Evolutionary conservation across 192 early-diverging fungal species (phyloP).

Genomic region (Rhizoclosmatium globosum): DNA sequence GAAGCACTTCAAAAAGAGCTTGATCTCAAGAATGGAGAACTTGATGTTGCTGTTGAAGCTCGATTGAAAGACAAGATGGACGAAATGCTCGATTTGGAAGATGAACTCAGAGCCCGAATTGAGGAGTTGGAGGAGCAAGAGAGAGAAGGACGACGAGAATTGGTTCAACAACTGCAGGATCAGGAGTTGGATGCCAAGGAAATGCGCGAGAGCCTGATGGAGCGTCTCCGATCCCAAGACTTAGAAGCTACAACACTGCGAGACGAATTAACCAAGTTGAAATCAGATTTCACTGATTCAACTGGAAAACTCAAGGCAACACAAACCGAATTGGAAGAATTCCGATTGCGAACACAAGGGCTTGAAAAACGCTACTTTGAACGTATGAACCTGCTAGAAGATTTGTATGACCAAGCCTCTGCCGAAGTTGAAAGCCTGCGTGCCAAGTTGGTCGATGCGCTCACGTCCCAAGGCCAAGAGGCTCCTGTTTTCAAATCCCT

Average conservation of each 20-base stretch:
- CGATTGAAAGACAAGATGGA: neutral
- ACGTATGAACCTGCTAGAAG: slow-evolving; percentile 17
- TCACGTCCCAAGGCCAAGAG: slow-evolving; percentile 16
- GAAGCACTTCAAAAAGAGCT: slow-evolving; percentile 9
- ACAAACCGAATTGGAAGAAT: slow-evolving; percentile 14
- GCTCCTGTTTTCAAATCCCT: slow-evolving; percentile 22
- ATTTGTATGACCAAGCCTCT: slow-evolving; percentile 11
- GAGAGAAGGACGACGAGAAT: neutral
- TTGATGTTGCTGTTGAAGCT: slow-evolving; percentile 12
- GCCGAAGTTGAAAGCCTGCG: slow-evolving; percentile 25
- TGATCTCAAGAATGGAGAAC: slow-evolving; percentile 10
- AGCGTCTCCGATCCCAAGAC: slow-evolving; percentile 29
- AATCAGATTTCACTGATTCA: slow-evolving; percentile 2
- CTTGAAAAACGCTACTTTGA: slow-evolving; percentile 26
- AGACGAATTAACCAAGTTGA: neutral
- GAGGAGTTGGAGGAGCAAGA: slow-evolving; percentile 28
- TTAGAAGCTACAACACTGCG: slow-evolving; percentile 26
- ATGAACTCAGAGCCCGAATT: slow-evolving; percentile 15
- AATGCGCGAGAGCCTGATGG: slow-evolving; percentile 36
- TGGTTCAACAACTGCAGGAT: slow-evolving; percentile 38
- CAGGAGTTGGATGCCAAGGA: slow-evolving; percentile 38
- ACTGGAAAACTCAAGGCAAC: neutral
- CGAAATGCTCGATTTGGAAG: slow-evolving; percentile 12
- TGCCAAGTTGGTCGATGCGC: slow-evolving; percentile 3
- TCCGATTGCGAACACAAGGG: slow-evolving; percentile 6